These are phyloP conservation scores for Setaria viridis DNA, from an alignment of 202 grass and related monocot species.

Conservation along the genomic window DNA sequence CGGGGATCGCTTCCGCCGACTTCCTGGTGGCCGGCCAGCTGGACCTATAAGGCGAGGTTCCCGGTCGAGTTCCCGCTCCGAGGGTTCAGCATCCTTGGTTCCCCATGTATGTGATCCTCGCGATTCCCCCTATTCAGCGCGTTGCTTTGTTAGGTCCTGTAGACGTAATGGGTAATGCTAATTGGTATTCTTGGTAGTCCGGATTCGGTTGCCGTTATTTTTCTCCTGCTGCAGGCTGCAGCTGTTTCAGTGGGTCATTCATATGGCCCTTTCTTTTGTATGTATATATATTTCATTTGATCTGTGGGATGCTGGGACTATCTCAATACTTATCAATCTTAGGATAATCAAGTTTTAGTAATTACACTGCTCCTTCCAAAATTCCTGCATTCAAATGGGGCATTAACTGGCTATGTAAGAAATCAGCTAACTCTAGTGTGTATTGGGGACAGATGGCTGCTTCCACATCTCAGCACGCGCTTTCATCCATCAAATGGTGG, in stretches of 20 bases:
- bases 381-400: background rate
- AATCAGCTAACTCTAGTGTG: constrained; percentile 16
- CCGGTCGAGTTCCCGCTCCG: background rate
- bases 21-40: background rate
- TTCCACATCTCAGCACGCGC: constrained; percentile 55
- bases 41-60: background rate
- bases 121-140: background rate
- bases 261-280: background rate
- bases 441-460: constrained; percentile 66
- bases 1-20: constrained; percentile 29
- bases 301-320: background rate
- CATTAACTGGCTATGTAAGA: background rate
- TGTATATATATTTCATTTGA: background rate
- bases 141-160: background rate
- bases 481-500: constrained; percentile 53
- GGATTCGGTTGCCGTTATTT: background rate
- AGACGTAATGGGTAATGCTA: background rate
- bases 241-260: background rate
- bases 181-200: background rate
- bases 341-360: background rate
- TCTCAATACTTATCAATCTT: constrained; percentile 8
- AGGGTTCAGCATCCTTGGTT: background rate
- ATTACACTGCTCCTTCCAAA: background rate
- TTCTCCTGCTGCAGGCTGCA: background rate
- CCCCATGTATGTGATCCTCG: constrained; percentile 31